Evolutionary conservation across 2,329 filamentous ascomycete species (phyloP).

Genomic region (Colletotrichum caudatum): DNA sequence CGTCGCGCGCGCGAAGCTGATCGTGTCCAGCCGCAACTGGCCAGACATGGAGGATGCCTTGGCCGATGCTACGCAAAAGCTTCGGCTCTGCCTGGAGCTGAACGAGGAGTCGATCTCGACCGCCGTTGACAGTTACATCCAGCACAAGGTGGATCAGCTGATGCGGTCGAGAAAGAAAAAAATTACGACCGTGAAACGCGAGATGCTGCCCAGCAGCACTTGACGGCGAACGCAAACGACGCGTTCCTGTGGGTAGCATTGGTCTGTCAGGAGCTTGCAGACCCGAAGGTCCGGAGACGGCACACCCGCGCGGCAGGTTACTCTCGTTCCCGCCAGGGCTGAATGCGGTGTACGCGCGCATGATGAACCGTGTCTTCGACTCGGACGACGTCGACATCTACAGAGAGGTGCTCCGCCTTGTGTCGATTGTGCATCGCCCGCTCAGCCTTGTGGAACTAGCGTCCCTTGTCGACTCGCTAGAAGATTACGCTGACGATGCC

Average conservation of each 20-base stretch:
- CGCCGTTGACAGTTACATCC: slow-evolving; percentile 53
- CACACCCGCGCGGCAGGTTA: slow-evolving; percentile 19
- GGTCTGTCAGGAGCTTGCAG: slow-evolving; percentile 40
- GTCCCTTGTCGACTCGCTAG: slow-evolving; percentile 41
- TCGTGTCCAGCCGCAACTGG: slow-evolving; percentile 59
- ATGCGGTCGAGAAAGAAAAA: slow-evolving; percentile 23
- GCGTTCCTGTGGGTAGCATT: slow-evolving; percentile 56
- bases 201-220: slow-evolving; percentile 31
- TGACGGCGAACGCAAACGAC: slow-evolving; percentile 50
- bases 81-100: slow-evolving; percentile 51
- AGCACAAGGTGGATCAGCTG: slow-evolving; percentile 48
- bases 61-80: slow-evolving; percentile 38
- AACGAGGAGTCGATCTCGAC: slow-evolving; percentile 50
- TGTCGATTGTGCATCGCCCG: slow-evolving; percentile 51
- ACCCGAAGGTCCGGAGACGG: not conserved
- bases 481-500: not conserved
- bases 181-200: slow-evolving; percentile 21
- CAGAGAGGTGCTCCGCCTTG: slow-evolving; percentile 50
- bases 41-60: slow-evolving; percentile 52
- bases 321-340: slow-evolving; percentile 51
- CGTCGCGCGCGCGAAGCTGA: slow-evolving; percentile 52
- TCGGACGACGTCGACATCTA: slow-evolving; percentile 49
- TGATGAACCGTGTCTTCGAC: slow-evolving; percentile 51
- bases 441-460: slow-evolving; percentile 49
- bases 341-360: slow-evolving; percentile 52